A percentile compares a stretch with the other conserved stretches of the same genome.
Conservation (phyloP, 257 asterid species). For the Galeopsis tetrahit region DNA sequence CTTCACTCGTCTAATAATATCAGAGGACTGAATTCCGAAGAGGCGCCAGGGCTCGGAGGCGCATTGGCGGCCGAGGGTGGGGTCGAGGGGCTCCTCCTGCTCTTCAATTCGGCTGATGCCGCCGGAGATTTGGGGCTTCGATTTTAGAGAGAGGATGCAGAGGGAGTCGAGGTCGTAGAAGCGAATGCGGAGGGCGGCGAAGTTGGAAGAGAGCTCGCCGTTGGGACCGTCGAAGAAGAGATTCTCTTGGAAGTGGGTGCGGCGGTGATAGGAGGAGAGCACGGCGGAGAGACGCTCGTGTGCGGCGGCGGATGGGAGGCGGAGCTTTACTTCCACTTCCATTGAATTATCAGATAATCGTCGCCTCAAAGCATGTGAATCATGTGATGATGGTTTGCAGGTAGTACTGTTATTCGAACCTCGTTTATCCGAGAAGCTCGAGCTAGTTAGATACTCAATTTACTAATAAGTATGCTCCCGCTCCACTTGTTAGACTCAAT, state of each 20-base stretch:
- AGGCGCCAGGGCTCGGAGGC: conserved; percentile 74
- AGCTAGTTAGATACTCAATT: too few relatives aligned
- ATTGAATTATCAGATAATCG: conserved; percentile 25
- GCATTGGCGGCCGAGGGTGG: conserved; percentile 67
- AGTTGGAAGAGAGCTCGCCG: conserved; percentile 69
- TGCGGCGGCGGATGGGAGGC: conserved; percentile 63
- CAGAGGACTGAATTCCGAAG: conserved; percentile 47
- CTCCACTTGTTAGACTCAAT: too few relatives aligned
- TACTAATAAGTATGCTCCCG: too few relatives aligned
- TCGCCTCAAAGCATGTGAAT: too few relatives aligned
- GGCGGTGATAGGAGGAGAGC: conserved; percentile 68
- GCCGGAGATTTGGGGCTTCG: conserved; percentile 61
- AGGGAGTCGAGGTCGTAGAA: conserved; percentile 83
- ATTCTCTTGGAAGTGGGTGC: conserved; percentile 75
- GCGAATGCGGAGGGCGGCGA: conserved; percentile 92
- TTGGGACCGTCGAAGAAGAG: conserved; percentile 81
- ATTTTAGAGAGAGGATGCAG: conserved; percentile 75
- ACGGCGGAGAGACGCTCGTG: conserved; percentile 67
- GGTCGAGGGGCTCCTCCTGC: conserved; percentile 81
- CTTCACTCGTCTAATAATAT: conserved; percentile 53
- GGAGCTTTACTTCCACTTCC: conserved; percentile 94
- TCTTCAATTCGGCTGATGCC: conserved; percentile 86
- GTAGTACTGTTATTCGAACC: too few relatives aligned
- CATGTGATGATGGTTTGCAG: too few relatives aligned
- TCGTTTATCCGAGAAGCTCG: too few relatives aligned